Conservation (phyloP, 2,329 filamentous ascomycete species). For the Pestalotiopsis sp. region DNA sequence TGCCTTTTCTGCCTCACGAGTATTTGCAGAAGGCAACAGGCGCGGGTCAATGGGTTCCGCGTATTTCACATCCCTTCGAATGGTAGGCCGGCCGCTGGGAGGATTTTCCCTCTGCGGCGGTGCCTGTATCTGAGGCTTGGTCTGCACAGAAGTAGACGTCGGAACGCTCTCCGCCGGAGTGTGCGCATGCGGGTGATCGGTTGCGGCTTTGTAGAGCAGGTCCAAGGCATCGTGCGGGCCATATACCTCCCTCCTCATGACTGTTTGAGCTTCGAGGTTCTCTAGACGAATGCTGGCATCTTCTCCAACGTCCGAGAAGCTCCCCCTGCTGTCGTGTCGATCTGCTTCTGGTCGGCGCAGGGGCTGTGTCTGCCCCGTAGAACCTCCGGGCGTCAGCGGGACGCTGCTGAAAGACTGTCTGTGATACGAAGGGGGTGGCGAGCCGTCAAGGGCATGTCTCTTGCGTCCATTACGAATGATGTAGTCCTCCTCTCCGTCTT, state of each 20-base stretch:
- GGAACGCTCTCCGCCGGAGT: constrained; percentile 26
- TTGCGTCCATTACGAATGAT: constrained; percentile 75
- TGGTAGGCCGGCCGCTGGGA: constrained; percentile 12
- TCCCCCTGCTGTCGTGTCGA: constrained; percentile 34
- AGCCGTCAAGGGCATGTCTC: constrained; percentile 55
- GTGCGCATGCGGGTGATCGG: constrained; percentile 45
- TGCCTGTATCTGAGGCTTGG: constrained; percentile 23
- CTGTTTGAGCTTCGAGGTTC: constrained; percentile 65
- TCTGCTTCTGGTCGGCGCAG: constrained; percentile 61
- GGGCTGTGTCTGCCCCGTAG: constrained; percentile 66
- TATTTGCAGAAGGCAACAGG: constrained; percentile 23
- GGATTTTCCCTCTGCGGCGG: constrained; percentile 23
- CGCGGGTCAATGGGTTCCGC: constrained; percentile 35
- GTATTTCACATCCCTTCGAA: constrained; percentile 25
- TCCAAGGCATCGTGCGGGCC: constrained; percentile 92
- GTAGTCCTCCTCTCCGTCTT: constrained; percentile 67
- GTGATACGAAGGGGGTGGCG: constrained; percentile 46
- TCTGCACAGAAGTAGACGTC: constrained; percentile 20
- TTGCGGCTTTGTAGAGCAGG: constrained; percentile 85
- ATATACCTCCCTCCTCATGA: constrained; percentile 76
- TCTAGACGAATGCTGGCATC: constrained; percentile 65
- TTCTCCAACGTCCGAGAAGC: constrained; percentile 40
- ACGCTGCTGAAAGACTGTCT: constrained; percentile 51
- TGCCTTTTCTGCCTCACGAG: constrained; percentile 24
- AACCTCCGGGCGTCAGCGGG: constrained; percentile 68